Conservation (phyloP, 345 rosid genomes). For the Melastoma malabathricum region DNA sequence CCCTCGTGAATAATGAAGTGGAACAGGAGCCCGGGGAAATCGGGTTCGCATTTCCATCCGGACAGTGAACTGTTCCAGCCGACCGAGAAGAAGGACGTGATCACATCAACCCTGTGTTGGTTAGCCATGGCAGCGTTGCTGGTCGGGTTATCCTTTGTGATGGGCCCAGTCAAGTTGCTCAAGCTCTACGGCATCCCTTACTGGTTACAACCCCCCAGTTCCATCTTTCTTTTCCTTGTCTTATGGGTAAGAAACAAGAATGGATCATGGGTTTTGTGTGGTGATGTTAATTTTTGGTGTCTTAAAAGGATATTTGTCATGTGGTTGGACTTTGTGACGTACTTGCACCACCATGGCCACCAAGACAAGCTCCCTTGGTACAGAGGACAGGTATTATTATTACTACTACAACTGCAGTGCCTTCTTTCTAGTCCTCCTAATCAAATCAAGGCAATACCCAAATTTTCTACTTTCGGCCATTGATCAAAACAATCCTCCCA, state of each 20-base stretch:
- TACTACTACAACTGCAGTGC: not conserved
- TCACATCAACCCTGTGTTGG: slow-evolving; percentile 78
- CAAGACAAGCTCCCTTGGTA: slow-evolving; percentile 90
- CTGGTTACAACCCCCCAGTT: slow-evolving; percentile 21
- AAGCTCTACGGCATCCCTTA: slow-evolving; percentile 70
- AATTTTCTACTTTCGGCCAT: too few species aligned
- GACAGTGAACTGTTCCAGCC: slow-evolving; percentile 67
- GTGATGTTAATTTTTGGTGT: not conserved
- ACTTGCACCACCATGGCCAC: slow-evolving; percentile 85
- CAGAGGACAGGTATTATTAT: slow-evolving; percentile 55
- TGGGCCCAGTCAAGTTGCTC: slow-evolving; percentile 56
- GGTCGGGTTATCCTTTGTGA: slow-evolving; percentile 26
- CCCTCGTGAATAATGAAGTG: slow-evolving; percentile 28
- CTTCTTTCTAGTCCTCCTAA: not conserved
- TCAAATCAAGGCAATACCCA: not conserved
- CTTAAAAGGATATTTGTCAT: slow-evolving; percentile 43
- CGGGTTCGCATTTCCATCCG: slow-evolving; percentile 77
- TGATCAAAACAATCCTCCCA: slow-evolving; percentile 5
- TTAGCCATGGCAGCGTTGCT: slow-evolving; percentile 58
- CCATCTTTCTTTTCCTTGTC: not conserved
- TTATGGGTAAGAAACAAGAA: too few species aligned
- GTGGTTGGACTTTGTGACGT: slow-evolving; percentile 89
- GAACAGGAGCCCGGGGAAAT: slow-evolving; percentile 80
- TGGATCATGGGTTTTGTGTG: not conserved
- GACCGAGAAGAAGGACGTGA: slow-evolving; percentile 50